phyloP scores from a whole-genome alignment of 2,329 filamentous ascomycete species.

The Xylariaceae sp. region DNA sequence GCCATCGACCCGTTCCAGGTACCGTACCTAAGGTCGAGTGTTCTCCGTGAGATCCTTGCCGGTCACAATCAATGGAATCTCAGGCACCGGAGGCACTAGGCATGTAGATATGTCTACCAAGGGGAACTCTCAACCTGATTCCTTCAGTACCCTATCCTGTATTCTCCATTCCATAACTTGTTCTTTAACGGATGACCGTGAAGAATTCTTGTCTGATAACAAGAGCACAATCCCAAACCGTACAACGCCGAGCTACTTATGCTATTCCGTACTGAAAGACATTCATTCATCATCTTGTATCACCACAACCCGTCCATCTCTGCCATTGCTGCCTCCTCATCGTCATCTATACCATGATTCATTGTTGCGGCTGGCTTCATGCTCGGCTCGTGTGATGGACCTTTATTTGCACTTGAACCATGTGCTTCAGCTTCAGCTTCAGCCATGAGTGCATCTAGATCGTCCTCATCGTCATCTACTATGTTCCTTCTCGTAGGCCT shows the following conservation, averaged over 20 bases:
- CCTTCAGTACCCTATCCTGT: too few species aligned
- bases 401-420: neutral
- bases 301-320: slow-evolving; percentile 51
- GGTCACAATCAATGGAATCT: too few species aligned
- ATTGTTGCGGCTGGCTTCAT: neutral
- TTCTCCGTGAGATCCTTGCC: too few species aligned
- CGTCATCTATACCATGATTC: slow-evolving; percentile 8
- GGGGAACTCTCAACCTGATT: too few species aligned
- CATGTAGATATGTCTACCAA: too few species aligned
- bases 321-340: slow-evolving; percentile 22
- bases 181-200: too few species aligned
- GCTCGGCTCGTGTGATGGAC: neutral
- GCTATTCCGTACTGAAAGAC: neutral
- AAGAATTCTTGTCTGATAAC: neutral
- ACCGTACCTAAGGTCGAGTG: too few species aligned
- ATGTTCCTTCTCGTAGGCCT: neutral
- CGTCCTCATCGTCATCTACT: slow-evolving; percentile 13
- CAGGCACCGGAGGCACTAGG: too few species aligned
- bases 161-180: neutral
- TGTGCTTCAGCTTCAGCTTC: slow-evolving; percentile 19
- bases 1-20: too few species aligned
- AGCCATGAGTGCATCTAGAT: slow-evolving; percentile 21
- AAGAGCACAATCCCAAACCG: neutral
- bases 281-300: slow-evolving; percentile 8
- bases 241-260: slow-evolving; percentile 9